Evolutionary conservation across 371 early-diverging fungal species (phyloP), one percentile per base, ranked within the genome.

Genomic region (Mortierella polycephala): DNA sequence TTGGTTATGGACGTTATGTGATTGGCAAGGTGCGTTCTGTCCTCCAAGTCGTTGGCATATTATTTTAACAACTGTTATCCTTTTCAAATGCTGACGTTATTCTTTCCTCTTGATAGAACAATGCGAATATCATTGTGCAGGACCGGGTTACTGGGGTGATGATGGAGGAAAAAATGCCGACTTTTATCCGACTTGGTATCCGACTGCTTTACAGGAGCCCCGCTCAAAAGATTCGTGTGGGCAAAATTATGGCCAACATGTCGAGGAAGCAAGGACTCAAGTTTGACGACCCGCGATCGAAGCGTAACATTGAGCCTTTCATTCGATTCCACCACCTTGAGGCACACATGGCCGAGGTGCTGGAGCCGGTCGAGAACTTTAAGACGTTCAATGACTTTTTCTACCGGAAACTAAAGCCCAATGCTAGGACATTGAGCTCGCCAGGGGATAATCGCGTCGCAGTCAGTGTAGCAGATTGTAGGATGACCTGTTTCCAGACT

Each of bases 311-410:
- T 55, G 81, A 79, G 30, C 84, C 87, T 0, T 96, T 96, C 76
- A 92, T 94, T 54, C 87, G 90, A 45, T 94, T 92, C 83, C 95
- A 96, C 71, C 81, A 89, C 57, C 68, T 92, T 5, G 85, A 89
- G 50, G 70, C 69, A 4, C 75, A 83, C 41, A 81, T 86, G 83
- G 75, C 77, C 3, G 87, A 91, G 62, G 88, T 91, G 1, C 66
- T 90, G 2, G 88, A 91, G 18, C 93, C 96, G 0, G 66, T 93
- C 10, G 84, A 88, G 16, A 85, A 82, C 49, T 96, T 93, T 67
- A 83, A 85, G 50, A 93, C 87, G 13, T 95, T 96, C 71, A 96
- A 95, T 69, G 90, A 95, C 67, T 96, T 96, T 83, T 95, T 95
- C 70, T 95, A 94, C 82, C 88, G 96, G 56, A 90, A 88, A 56